A percentile compares a stretch with the other conserved stretches of the same genome.
phyloP scores from a whole-genome alignment of 352 stramenopile species.

The Phytophthora sansomeana region DNA sequence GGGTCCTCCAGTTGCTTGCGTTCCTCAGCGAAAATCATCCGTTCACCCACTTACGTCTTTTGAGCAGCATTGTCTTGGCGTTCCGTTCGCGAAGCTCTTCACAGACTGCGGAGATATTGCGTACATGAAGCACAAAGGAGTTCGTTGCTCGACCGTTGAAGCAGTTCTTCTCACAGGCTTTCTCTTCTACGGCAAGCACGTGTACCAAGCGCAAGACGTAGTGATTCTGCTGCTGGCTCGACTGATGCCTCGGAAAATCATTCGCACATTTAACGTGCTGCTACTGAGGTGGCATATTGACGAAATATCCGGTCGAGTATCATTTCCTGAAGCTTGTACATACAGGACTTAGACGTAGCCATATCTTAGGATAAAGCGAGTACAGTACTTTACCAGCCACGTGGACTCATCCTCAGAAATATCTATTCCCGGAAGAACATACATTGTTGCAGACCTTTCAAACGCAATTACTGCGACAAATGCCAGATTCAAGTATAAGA shows the following conservation, averaged over 20 bases:
- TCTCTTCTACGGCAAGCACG: conserved; percentile 39
- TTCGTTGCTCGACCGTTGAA: conserved; percentile 28
- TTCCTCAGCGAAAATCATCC: too few species aligned
- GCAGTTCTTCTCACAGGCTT: conserved; percentile 32
- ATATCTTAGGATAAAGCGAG: conserved; percentile 16
- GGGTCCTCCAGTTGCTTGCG: too few species aligned
- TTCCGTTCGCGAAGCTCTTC: conserved; percentile 29
- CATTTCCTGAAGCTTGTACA: conserved; percentile 10
- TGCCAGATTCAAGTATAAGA: conserved; percentile 5
- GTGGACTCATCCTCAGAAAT: conserved; percentile 10
- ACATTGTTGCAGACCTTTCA: not conserved
- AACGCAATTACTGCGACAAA: not conserved
- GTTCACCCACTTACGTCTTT: conserved; percentile 21
- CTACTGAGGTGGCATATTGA: conserved; percentile 40
- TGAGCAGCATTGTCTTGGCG: conserved; percentile 32
- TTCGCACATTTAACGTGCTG: conserved; percentile 45
- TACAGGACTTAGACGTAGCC: conserved; percentile 23
- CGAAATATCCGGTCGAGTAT: too few species aligned
- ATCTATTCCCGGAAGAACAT: not conserved
- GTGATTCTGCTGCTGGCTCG: conserved; percentile 33
- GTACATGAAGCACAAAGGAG: conserved; percentile 33
- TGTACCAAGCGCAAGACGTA: conserved; percentile 35
- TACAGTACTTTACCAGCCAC: conserved; percentile 4
- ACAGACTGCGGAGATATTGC: conserved; percentile 36
- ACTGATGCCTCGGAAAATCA: conserved; percentile 25